Conservation (phyloP, 1,139 yeast genomes). For the Taphrina confusa region DNA sequence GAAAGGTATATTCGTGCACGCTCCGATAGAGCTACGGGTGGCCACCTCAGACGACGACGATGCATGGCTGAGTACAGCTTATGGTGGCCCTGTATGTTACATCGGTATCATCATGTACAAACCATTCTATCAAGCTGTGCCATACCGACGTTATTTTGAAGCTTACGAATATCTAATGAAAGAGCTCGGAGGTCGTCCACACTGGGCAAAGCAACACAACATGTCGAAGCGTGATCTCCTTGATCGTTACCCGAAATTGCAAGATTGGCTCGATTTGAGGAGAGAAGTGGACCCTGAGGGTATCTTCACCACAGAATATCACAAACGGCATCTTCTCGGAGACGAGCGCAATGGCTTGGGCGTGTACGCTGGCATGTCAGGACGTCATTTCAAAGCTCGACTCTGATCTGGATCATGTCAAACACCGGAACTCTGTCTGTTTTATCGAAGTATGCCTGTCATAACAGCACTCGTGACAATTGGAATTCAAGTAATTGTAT, state of each 20-base stretch:
- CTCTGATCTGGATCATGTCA: not conserved
- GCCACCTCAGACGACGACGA: conserved; percentile 57
- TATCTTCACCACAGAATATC: conserved; percentile 55
- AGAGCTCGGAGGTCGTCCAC: conserved; percentile 88
- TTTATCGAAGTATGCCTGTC: too few relatives aligned
- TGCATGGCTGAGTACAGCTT: conserved; percentile 43
- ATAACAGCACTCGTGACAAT: too few relatives aligned
- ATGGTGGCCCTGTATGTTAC: conserved; percentile 69
- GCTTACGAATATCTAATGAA: conserved; percentile 76
- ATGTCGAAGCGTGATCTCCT: conserved; percentile 47
- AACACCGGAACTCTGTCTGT: too few relatives aligned
- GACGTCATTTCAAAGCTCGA: conserved; percentile 30
- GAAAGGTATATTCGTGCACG: conserved; percentile 79
- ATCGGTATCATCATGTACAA: conserved; percentile 94
- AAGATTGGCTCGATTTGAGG: conserved; percentile 65
- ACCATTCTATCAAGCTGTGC: conserved; percentile 76
- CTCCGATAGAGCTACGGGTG: conserved; percentile 89
- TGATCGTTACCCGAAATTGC: conserved; percentile 45
- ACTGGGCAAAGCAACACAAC: conserved; percentile 99
- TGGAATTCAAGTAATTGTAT: too few relatives aligned
- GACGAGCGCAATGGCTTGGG: conserved; percentile 13
- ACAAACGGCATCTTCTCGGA: conserved; percentile 30
- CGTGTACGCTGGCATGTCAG: conserved; percentile 14
- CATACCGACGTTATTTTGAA: conserved; percentile 77
- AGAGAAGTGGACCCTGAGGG: conserved; percentile 74